phyloP scores from a whole-genome alignment of 768 basidiomycete genomes.

The Mycena rosella region DNA sequence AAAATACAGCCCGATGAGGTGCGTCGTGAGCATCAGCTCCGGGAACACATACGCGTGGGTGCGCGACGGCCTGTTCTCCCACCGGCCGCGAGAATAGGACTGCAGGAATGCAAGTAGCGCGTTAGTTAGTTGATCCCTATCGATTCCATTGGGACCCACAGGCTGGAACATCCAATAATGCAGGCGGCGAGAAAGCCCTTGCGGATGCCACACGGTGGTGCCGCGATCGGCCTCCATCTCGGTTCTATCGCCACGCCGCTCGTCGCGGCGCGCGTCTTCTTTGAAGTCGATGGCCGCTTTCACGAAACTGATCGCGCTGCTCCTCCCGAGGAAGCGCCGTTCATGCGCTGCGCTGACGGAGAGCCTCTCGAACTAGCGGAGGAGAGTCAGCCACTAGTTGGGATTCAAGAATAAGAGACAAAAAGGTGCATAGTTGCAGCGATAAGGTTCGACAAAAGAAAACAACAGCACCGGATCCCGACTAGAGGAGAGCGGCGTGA shows the following conservation, averaged over 20 bases:
- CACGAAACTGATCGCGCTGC: conserved; percentile 3
- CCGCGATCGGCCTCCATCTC: no score
- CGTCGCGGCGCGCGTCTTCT: conserved; percentile 13
- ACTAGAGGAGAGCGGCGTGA: no score
- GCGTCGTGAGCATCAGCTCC: conserved; percentile 59
- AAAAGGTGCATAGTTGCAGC: no score
- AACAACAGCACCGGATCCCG: no score
- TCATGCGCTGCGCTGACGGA: background rate
- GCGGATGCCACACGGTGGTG: no score
- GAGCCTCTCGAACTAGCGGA: conserved; percentile 13
- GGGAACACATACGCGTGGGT: conserved; percentile 58
- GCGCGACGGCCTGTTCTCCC: conserved; percentile 15
- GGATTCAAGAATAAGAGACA: no score
- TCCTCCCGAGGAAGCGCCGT: conserved; percentile 11
- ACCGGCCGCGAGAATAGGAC: background rate
- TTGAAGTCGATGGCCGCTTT: conserved; percentile 12
- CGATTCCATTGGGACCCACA: background rate
- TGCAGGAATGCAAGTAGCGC: no score
- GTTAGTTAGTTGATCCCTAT: no score
- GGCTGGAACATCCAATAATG: conserved; percentile 17
- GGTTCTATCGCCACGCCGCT: no score
- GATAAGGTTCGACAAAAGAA: no score
- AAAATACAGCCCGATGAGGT: conserved; percentile 78
- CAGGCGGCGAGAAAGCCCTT: background rate
- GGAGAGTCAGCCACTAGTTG: background rate